A percentile compares a stretch with the other conserved stretches of the same genome.
Evolutionary conservation across 2,329 filamentous ascomycete species (phyloP).

Genomic region (Colletotrichum lini): DNA sequence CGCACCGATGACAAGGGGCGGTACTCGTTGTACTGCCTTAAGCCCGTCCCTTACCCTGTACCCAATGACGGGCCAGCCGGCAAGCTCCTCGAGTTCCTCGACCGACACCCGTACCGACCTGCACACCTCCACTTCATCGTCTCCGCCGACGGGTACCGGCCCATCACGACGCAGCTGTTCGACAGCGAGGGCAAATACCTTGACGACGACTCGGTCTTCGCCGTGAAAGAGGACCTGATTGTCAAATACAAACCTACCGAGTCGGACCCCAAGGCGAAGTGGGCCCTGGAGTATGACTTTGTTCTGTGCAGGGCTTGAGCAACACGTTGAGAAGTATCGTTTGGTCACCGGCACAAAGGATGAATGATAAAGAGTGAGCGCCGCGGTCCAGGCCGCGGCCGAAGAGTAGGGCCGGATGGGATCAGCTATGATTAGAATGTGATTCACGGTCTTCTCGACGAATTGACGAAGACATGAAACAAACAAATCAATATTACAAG

Average conservation of each 20-base stretch:
- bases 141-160: constrained; percentile 69
- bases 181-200: constrained; percentile 71
- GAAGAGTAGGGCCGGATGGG: too few species aligned
- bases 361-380: background rate
- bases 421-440: background rate
- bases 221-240: constrained; percentile 53
- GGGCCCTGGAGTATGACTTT: constrained; percentile 48
- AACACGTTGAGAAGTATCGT: background rate
- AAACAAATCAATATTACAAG: background rate
- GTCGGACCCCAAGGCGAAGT: constrained; percentile 44
- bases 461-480: background rate
- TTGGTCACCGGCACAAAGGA: background rate
- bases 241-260: constrained; percentile 47
- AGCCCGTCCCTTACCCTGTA: constrained; percentile 70
- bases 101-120: constrained; percentile 51
- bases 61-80: constrained; percentile 50
- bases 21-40: constrained; percentile 74
- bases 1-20: constrained; percentile 75
- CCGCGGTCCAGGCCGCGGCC: background rate
- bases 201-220: constrained; percentile 52
- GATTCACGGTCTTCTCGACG: background rate
- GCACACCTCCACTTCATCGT: constrained; percentile 53
- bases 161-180: constrained; percentile 77
- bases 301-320: constrained; percentile 30
- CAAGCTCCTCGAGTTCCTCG: constrained; percentile 49